A percentile compares a stretch with the other conserved stretches of the same genome.
Evolutionary conservation across 169 alveolate genomes (phyloP).

Genomic region (Cryptosporidium ubiquitum): DNA sequence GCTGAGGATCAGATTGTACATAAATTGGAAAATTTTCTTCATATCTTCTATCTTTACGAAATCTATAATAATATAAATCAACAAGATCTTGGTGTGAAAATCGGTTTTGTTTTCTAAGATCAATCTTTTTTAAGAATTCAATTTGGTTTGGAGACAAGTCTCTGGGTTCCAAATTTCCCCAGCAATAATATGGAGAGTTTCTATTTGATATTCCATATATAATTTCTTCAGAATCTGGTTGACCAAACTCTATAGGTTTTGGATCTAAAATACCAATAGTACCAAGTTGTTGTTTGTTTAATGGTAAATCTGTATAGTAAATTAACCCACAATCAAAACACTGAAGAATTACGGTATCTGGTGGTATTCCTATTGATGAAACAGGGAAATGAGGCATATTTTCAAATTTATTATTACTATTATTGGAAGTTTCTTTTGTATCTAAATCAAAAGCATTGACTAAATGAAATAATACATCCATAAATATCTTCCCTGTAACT

Average conservation of each 20-base stretch:
- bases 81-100: constrained; percentile 55
- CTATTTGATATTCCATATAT: constrained; percentile 35
- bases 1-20: constrained; percentile 45
- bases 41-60: constrained; percentile 63
- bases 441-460: constrained; percentile 54
- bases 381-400: constrained; percentile 55
- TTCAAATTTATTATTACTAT: background rate
- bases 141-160: constrained; percentile 66
- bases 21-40: constrained; percentile 43
- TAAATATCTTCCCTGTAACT: constrained; percentile 37
- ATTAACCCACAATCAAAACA: constrained; percentile 60
- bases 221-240: constrained; percentile 1
- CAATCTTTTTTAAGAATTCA: constrained; percentile 40
- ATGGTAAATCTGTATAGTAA: constrained; percentile 48
- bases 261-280: constrained; percentile 54
- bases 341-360: constrained; percentile 56
- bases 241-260: constrained; percentile 44
- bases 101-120: constrained; percentile 12
- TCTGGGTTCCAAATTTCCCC: constrained; percentile 72
- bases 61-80: constrained; percentile 60
- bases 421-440: background rate
- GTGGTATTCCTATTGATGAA: constrained; percentile 53
- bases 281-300: constrained; percentile 58
- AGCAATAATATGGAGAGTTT: constrained; percentile 61
- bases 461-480: constrained; percentile 3